Percentiles rank a stretch among this genome's conserved stretches.
These are phyloP conservation scores for Dactylellina cionopaga DNA, from an alignment of 2,329 filamentous ascomycete species.

Conservation along the genomic window DNA sequence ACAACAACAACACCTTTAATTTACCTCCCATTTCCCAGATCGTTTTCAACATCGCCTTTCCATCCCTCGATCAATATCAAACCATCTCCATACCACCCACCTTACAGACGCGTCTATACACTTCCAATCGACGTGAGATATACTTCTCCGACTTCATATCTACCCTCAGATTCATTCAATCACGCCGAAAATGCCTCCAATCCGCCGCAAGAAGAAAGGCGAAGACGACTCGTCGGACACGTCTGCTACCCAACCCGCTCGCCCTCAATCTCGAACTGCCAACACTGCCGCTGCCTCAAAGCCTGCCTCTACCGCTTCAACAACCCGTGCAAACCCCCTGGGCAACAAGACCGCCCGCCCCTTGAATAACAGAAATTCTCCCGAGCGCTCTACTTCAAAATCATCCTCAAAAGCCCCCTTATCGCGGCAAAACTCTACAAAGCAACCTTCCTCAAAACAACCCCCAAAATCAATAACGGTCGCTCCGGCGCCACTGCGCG, in stretches of 20 bases:
- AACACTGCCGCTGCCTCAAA: conserved; percentile 18
- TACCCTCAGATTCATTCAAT: neutral
- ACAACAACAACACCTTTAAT: conserved; percentile 37
- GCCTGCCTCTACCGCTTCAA: conserved; percentile 6
- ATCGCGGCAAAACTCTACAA: conserved; percentile 25
- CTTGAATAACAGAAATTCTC: conserved; percentile 34
- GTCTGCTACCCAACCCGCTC: conserved; percentile 11
- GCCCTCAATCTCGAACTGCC: conserved; percentile 15
- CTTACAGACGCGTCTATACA: conserved; percentile 16
- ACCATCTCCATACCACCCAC: neutral
- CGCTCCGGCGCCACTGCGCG: conserved; percentile 16
- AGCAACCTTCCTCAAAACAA: conserved; percentile 21
- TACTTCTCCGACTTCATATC: neutral
- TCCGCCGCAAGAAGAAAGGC: conserved; percentile 49
- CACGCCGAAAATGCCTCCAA: conserved; percentile 43
- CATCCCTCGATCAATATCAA: neutral
- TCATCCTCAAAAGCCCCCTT: conserved; percentile 22
- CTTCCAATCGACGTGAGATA: conserved; percentile 3
- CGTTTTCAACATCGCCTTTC: neutral
- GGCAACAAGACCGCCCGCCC: conserved; percentile 42
- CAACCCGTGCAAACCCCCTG: conserved; percentile 40
- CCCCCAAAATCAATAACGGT: conserved; percentile 18
- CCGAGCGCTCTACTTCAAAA: conserved; percentile 15
- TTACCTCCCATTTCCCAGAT: neutral
- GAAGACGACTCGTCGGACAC: conserved; percentile 45